Evolutionary conservation across 768 basidiomycete genomes (phyloP), one percentile per base, ranked within the genome.

Genomic region (Arthromyces matolae): DNA sequence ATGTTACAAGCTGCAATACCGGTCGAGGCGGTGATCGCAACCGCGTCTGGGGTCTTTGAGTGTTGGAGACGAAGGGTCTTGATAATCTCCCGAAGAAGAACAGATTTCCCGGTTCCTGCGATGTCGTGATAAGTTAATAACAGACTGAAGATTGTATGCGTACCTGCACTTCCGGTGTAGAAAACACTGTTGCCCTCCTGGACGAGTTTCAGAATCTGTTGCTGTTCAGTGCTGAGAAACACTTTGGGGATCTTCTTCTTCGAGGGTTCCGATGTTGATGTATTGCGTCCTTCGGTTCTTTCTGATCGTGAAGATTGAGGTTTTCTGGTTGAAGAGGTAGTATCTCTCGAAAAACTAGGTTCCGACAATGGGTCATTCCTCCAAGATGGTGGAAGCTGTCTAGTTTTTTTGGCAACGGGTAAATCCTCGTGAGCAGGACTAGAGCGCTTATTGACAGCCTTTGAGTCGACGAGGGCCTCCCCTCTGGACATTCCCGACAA

Each of bases 1-100:
- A 99, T 93, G 56, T 99, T 97, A 65, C 93, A 96, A 5, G 95
- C 95, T 6, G 95, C 95, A 57, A 98, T 96, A 35, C 88, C 88
- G 86, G 51, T 40, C 12, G 93, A 93, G 8, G 96, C 96, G 3
- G 95, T 97, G 49, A 99, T 81, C 9, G 93, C 94, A 18, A 98
- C 80, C 0, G 86, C 85, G 62, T 94, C 91, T 0, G 71, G 64
- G 1, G 71, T 61, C 45, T 70, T 84, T 9, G 51, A 47, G 60
- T 77, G 66, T 54, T 73, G 81, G 58, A 73, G 80, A 37, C 73
- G 77, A 42, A 99, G 71, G 1, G 75, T 68, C 56, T 79, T 78
- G 63, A 97, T 96, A 39, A 97, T 94, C 65, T 94, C 91, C 13
- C 93, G 80, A 14, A 98, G 75, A 3, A 98, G 77, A 20, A 98